Evolutionary conservation across 768 basidiomycete genomes (phyloP).

Genomic region (Lentinula sp.): DNA sequence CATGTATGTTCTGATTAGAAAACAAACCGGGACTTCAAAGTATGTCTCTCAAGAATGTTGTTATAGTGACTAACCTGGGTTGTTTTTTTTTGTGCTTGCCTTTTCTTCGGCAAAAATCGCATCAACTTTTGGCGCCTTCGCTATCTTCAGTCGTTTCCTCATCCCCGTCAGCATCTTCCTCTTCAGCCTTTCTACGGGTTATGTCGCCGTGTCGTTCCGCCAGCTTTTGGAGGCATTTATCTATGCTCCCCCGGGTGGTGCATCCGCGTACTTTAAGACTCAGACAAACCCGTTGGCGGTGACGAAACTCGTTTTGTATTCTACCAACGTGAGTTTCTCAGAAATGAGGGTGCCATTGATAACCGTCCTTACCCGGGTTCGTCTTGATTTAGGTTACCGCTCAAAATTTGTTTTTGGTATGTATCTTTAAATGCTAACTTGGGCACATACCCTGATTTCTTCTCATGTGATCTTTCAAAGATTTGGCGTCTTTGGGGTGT

Average conservation of each 20-base stretch:
- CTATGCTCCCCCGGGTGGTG: not conserved
- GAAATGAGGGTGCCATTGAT: not conserved
- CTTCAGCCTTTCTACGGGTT: slow-evolving; percentile 2
- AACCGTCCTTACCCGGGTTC: not conserved
- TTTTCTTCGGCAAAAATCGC: not conserved
- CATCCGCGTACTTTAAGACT: not conserved
- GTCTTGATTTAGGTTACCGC: not conserved
- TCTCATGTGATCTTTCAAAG: not conserved
- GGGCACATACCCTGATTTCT: not conserved
- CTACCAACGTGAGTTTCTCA: not conserved
- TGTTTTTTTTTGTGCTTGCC: too few species aligned
- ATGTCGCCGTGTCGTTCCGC: slow-evolving; percentile 1
- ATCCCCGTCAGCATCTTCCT: slow-evolving; percentile 3
- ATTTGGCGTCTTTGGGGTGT: slow-evolving; percentile 7
- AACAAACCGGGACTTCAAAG: not conserved
- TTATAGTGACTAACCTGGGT: too few species aligned
- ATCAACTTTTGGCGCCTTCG: not conserved
- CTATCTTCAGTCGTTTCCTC: not conserved
- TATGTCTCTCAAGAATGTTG: not conserved
- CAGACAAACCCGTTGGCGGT: slow-evolving; percentile 3
- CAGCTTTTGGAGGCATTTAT: slow-evolving; percentile 6
- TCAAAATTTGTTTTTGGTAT: slow-evolving; percentile 4
- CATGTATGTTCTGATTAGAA: slow-evolving; percentile 5
- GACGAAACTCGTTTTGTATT: slow-evolving; percentile 3
- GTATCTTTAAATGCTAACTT: not conserved